These are phyloP conservation scores for Micractinium sp. DNA, from an alignment of 139 green algal species.

Conservation along the genomic window DNA sequence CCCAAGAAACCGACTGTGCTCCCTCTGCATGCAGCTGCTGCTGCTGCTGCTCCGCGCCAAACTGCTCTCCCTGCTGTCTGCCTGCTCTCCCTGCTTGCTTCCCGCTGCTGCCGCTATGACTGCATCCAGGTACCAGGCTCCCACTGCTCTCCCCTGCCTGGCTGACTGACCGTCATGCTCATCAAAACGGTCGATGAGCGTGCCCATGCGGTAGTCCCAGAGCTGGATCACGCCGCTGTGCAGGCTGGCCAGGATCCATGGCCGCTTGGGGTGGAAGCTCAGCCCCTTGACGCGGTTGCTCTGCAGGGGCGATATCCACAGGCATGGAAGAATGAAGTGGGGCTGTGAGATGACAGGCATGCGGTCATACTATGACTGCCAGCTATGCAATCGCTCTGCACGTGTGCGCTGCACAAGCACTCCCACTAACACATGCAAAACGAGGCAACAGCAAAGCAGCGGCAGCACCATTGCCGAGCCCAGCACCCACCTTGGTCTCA, in stretches of 20 bases:
- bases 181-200: constrained; percentile 99
- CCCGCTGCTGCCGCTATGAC: no score
- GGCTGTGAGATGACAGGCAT: neutral
- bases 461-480: neutral
- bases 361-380: no score
- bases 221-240: constrained; percentile 99
- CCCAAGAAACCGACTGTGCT: no score
- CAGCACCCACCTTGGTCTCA: constrained; percentile 91
- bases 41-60: neutral
- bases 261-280: constrained; percentile 97
- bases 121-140: neutral
- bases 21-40: neutral
- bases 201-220: constrained; percentile 99
- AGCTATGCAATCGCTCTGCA: no score
- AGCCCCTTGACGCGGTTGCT: constrained; percentile 90
- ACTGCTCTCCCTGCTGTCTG: neutral
- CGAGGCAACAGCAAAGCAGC: neutral
- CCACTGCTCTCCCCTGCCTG: neutral
- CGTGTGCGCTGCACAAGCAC: no score
- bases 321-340: neutral
- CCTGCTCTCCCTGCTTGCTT: neutral
- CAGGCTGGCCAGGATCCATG: constrained; percentile 98
- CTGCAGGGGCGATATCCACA: neutral
- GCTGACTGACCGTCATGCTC: constrained; percentile 88
- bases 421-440: neutral